These are phyloP conservation scores for Teunomyces atbi DNA, from an alignment of 805 yeast genomes.

Conservation along the genomic window DNA sequence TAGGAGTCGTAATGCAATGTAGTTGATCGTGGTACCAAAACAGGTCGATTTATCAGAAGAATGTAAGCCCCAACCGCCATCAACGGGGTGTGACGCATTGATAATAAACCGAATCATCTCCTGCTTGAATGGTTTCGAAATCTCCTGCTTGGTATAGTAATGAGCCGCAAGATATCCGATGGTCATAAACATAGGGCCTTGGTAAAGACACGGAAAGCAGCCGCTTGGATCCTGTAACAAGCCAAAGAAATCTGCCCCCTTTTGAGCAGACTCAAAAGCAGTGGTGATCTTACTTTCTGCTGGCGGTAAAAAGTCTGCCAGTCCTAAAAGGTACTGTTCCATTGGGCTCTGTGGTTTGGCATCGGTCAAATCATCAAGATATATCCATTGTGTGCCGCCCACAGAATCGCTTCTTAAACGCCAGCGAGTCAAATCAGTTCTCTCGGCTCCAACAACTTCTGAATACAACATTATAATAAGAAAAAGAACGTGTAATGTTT, in stretches of 20 bases:
- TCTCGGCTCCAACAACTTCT: slow-evolving; percentile 64
- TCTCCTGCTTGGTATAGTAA: slow-evolving; percentile 65
- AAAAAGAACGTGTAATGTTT: background rate
- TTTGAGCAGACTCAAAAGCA: slow-evolving; percentile 61
- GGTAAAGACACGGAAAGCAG: slow-evolving; percentile 85
- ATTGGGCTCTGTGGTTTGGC: slow-evolving; percentile 51
- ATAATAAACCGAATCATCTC: slow-evolving; percentile 85
- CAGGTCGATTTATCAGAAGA: slow-evolving; percentile 90
- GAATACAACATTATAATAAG: slow-evolving; percentile 47
- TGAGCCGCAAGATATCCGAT: slow-evolving; percentile 80
- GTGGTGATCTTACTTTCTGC: slow-evolving; percentile 32
- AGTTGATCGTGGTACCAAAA: slow-evolving; percentile 89
- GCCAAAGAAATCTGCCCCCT: slow-evolving; percentile 71
- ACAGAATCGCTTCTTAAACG: slow-evolving; percentile 63
- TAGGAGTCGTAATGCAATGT: slow-evolving; percentile 73
- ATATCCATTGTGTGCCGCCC: slow-evolving; percentile 86
- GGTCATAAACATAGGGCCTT: slow-evolving; percentile 97
- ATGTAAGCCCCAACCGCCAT: slow-evolving; percentile 99
- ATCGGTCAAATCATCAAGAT: slow-evolving; percentile 40
- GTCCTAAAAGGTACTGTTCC: slow-evolving; percentile 54
- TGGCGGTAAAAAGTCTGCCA: slow-evolving; percentile 37
- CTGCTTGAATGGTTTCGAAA: slow-evolving; percentile 59
- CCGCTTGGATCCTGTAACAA: slow-evolving; percentile 83
- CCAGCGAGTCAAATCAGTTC: slow-evolving; percentile 75
- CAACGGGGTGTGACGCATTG: slow-evolving; percentile 94